Conservation (phyloP, 352 stramenopile species). For the Pythium sukuiense region DNA sequence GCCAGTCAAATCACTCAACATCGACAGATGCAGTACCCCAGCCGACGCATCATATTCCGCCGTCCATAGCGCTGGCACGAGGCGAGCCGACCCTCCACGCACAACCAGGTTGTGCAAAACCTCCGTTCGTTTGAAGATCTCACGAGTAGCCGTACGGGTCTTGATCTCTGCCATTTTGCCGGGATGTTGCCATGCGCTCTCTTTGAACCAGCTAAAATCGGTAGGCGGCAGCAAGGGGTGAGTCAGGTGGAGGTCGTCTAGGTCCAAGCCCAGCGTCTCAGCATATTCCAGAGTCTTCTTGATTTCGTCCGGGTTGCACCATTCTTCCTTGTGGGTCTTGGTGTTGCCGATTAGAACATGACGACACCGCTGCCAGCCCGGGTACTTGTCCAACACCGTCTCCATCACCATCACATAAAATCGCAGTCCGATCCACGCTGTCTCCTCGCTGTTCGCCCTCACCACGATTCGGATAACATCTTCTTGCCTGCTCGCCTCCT, state of each 20-base stretch:
- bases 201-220: background rate
- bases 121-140: background rate
- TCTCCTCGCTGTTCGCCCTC: background rate
- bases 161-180: background rate
- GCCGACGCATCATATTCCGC: background rate
- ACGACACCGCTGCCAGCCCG: too few species aligned
- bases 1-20: background rate
- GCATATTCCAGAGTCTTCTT: background rate
- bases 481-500: background rate
- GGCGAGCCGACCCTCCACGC: background rate
- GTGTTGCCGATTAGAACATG: background rate
- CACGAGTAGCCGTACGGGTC: background rate
- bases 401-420: constrained; percentile 1
- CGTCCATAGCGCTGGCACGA: background rate
- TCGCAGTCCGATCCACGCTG: background rate
- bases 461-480: background rate
- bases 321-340: background rate
- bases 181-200: background rate
- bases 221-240: background rate
- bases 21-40: background rate
- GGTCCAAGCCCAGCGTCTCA: too few species aligned
- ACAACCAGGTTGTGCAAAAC: background rate
- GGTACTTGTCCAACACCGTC: background rate
- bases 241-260: background rate
- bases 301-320: too few species aligned